These are phyloP conservation scores for Parastagonospora nodorum DNA, from an alignment of 2,329 filamentous ascomycete species.

Conservation along the genomic window DNA sequence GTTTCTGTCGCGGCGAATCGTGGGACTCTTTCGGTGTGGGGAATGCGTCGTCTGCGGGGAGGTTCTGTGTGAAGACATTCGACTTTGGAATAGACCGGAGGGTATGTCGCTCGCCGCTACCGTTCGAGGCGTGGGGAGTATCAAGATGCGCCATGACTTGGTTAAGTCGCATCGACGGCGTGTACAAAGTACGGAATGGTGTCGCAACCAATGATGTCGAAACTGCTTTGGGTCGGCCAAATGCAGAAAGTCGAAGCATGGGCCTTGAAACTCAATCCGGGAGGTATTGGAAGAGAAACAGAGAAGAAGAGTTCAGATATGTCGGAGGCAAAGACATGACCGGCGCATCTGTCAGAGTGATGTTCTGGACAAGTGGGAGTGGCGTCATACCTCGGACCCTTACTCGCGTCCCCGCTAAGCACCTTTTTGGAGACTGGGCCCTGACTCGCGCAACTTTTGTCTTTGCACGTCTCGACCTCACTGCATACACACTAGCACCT, in stretches of 20 bases:
- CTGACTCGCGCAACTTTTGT: constrained; percentile 19
- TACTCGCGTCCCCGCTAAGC: constrained; percentile 7
- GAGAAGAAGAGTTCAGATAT: neutral
- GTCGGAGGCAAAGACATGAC: constrained; percentile 19
- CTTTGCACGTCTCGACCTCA: neutral
- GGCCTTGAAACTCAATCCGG: neutral
- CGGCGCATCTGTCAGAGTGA: constrained; percentile 23
- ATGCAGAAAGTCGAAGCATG: constrained; percentile 13
- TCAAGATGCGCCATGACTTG: constrained; percentile 53
- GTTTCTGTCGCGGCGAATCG: constrained; percentile 73
- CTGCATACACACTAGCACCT: neutral
- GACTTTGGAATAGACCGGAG: constrained; percentile 64
- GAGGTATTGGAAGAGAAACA: neutral
- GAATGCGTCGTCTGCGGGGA: constrained; percentile 78
- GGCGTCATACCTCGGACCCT: constrained; percentile 29
- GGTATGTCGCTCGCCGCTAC: constrained; percentile 31
- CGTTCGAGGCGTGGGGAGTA: constrained; percentile 29
- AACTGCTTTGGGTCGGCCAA: constrained; percentile 9
- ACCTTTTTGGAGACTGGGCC: constrained; percentile 3
- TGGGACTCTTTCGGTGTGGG: constrained; percentile 83
- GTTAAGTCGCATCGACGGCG: constrained; percentile 42
- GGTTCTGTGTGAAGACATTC: constrained; percentile 66
- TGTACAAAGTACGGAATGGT: constrained; percentile 13
- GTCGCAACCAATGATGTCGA: constrained; percentile 3
- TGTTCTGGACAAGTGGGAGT: constrained; percentile 21